Percentiles rank a stretch among this genome's conserved stretches.
Conservation (phyloP, 2,329 filamentous ascomycete genomes). For the Hypoxylon sp. region DNA sequence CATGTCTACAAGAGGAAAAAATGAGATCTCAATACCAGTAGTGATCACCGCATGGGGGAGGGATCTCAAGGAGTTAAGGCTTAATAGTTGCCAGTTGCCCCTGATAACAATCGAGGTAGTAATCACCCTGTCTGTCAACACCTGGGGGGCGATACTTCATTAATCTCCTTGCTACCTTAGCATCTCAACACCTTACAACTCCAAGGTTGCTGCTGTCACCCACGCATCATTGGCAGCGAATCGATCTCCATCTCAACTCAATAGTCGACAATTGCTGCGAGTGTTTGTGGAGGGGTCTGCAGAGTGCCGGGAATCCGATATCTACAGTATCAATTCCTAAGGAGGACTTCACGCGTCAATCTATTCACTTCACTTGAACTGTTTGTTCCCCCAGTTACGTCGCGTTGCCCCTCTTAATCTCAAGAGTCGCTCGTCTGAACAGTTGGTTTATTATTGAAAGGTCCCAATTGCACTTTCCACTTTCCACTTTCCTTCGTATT, state of each 20-base stretch:
- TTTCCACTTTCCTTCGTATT: too few relatives aligned
- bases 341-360: conserved; percentile 15
- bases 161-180: too few relatives aligned
- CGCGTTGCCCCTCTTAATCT: conserved; percentile 6
- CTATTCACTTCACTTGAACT: too few relatives aligned
- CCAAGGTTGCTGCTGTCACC: conserved; percentile 14
- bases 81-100: too few relatives aligned
- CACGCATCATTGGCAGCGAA: conserved; percentile 16
- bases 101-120: conserved; percentile 26
- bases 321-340: conserved; percentile 11
- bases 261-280: conserved; percentile 6
- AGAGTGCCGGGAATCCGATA: conserved; percentile 15
- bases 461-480: too few relatives aligned
- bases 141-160: too few relatives aligned
- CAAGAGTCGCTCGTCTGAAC: too few relatives aligned
- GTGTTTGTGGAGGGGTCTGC: conserved; percentile 10
- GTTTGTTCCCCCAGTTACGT: conserved; percentile 2
- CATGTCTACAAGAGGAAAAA: too few relatives aligned
- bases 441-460: too few relatives aligned
- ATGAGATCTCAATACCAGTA: conserved; percentile 24
- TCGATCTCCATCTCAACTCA: conserved; percentile 20
- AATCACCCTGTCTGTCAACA: too few relatives aligned
- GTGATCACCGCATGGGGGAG: conserved; percentile 26
- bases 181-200: conserved; percentile 15
- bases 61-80: too few relatives aligned